Evolutionary conservation across 768 basidiomycete species (phyloP).

Genomic region (Leccinum uliginosum): DNA sequence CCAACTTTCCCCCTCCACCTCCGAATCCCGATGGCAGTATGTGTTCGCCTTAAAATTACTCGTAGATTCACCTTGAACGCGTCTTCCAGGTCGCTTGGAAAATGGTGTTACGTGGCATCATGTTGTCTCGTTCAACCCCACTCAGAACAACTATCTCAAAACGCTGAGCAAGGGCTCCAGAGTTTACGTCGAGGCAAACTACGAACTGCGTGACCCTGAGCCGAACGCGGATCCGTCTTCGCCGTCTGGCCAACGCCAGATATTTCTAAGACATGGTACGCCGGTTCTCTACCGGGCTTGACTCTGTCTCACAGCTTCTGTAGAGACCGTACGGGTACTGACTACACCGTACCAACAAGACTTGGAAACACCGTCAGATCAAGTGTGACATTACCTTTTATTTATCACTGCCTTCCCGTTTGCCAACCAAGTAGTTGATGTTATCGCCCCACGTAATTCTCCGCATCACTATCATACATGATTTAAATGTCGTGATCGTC

Average conservation of each 20-base stretch:
- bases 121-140: constrained; percentile 66
- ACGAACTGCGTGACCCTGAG: constrained; percentile 72
- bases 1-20: constrained; percentile 54
- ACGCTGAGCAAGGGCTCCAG: constrained; percentile 64
- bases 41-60: constrained; percentile 18
- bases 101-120: constrained; percentile 69
- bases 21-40: constrained; percentile 58
- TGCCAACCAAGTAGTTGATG: constrained; percentile 2
- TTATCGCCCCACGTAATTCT: neutral
- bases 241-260: constrained; percentile 72
- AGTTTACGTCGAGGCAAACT: constrained; percentile 80
- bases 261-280: constrained; percentile 78
- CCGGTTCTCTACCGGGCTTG: neutral
- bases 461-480: constrained; percentile 16
- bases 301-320: constrained; percentile 4
- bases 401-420: neutral
- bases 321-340: constrained; percentile 56
- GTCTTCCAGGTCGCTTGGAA: constrained; percentile 45
- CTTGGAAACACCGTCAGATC: constrained; percentile 15
- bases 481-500: constrained; percentile 35
- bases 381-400: constrained; percentile 10
- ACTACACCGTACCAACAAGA: constrained; percentile 28
- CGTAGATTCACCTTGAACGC: neutral
- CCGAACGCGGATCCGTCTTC: constrained; percentile 59
- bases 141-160: constrained; percentile 58